Conservation (phyloP, 106 monocot species). For the Alisma plantagoaquatica region DNA sequence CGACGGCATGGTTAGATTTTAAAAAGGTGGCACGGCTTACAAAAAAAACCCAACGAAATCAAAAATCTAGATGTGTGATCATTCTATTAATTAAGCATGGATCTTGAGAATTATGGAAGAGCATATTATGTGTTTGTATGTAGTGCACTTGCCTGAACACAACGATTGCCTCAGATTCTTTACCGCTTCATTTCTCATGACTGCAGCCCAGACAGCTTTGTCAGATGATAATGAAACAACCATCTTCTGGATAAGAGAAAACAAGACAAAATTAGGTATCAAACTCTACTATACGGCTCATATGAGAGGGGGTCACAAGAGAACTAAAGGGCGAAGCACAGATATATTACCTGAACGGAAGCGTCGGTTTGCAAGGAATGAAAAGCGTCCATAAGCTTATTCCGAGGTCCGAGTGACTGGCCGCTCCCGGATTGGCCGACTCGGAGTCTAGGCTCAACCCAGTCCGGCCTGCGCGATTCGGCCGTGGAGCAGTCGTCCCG, state of each 20-base stretch:
- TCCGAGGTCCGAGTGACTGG: constrained; percentile 13
- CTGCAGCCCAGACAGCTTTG: constrained; percentile 74
- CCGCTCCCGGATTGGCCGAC: constrained; percentile 20
- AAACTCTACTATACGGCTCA: too few species aligned
- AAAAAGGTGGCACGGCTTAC: too few species aligned
- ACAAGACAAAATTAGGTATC: too few species aligned
- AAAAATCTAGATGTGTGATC: neutral
- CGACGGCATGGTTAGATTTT: too few species aligned
- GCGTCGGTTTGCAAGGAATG: constrained; percentile 35
- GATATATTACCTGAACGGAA: constrained; percentile 57
- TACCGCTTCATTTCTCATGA: constrained; percentile 78
- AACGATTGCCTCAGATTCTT: constrained; percentile 51
- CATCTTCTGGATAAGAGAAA: constrained; percentile 34
- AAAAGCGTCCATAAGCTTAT: constrained; percentile 49
- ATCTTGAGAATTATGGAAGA: neutral
- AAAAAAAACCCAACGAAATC: neutral
- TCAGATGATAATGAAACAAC: constrained; percentile 76
- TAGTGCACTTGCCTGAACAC: constrained; percentile 34
- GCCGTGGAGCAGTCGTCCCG: constrained; percentile 1
- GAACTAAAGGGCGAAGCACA: too few species aligned
- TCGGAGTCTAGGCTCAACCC: constrained; percentile 47
- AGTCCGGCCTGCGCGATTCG: constrained; percentile 35
- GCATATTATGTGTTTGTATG: neutral
- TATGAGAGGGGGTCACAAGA: too few species aligned
- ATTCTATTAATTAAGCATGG: neutral